Evolutionary conservation across 2,329 filamentous ascomycete species (phyloP), one percentile per base, ranked within the genome.

Genomic region (Exophiala phaeomuriformis): DNA sequence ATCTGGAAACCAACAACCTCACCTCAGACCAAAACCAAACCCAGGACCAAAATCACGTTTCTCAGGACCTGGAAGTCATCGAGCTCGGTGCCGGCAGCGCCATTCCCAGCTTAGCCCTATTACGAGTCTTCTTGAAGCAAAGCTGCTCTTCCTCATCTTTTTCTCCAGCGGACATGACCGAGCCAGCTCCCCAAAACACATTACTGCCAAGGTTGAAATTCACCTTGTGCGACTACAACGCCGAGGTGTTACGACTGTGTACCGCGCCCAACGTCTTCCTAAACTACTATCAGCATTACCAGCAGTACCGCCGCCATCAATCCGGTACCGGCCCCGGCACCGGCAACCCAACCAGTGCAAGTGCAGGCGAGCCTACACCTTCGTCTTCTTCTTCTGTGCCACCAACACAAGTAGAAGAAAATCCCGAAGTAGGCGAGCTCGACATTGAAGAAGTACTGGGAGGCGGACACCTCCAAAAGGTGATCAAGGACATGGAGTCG

Each of bases 21-120:
- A 30, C n/a, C 10, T 19, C 19, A 19, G 19, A 19, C 19, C 19
- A 19, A 19, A 19, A 19, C 19, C 19, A 19, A 19, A 19, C 19
- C 19, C 19, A 19, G 19, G 19, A 19, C 19, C 19, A 19, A 19
- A 19, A 19, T 19, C 19, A 19, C 19, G 19, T 19, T 19, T 19
- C 19, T 19, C 37, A 41, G 72, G 75, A 58, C 67, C 77, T 47
- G 75, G 77, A 61, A 33, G 40, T 59, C 12, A 39, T 63, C 31
- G 76, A 81, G 72, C 72, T 84, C 39, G 82, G 82, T n/a, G 79
- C 80, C 45, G 82, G 82, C n/a, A 80, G 78, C 53, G 81, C 80
- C 3, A 67, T 84, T 7, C 82, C 82, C 4, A 75, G 72, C 8
- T 67, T 82, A 9, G 66, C 79, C 1, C 65, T 84, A 0, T 79